phyloP scores from a whole-genome alignment of 1,284 basidiomycete species.

The Fomitopsis pinicola region DNA sequence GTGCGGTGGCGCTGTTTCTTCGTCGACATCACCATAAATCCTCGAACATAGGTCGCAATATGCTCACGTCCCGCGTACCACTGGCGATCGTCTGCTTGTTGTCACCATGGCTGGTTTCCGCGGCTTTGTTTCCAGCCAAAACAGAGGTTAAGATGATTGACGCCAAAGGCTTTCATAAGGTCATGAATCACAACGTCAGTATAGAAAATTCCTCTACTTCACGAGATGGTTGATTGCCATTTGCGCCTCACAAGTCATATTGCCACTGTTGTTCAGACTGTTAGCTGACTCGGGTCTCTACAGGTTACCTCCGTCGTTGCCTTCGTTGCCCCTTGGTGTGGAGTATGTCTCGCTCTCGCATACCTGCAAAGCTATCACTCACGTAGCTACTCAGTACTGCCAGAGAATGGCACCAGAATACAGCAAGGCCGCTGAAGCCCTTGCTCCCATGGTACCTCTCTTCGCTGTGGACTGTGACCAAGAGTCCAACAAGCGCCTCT shows the following conservation, averaged over 20 bases:
- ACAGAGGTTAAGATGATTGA: slow-evolving; percentile 76
- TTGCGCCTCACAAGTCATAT: neutral
- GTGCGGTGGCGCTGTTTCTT: too few species aligned
- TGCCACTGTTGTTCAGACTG: too few species aligned
- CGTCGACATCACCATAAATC: too few species aligned
- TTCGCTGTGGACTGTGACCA: slow-evolving; percentile 92
- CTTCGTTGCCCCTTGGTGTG: slow-evolving; percentile 89
- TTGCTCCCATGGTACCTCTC: slow-evolving; percentile 81
- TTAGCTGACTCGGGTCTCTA: slow-evolving; percentile 3
- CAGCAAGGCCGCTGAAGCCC: slow-evolving; percentile 73
- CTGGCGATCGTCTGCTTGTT: slow-evolving; percentile 26
- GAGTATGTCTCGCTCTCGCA: slow-evolving; percentile 44
- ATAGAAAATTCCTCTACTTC: neutral
- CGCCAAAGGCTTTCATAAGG: slow-evolving; percentile 66
- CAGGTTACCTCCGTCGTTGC: slow-evolving; percentile 79
- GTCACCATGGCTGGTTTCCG: slow-evolving; percentile 54
- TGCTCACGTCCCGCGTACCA: slow-evolving; percentile 27
- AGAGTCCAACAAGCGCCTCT: slow-evolving; percentile 77
- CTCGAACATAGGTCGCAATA: neutral
- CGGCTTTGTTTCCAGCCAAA: slow-evolving; percentile 69
- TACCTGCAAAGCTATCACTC: neutral
- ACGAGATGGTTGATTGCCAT: neutral
- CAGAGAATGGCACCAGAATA: slow-evolving; percentile 85
- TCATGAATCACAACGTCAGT: slow-evolving; percentile 75
- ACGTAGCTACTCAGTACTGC: slow-evolving; percentile 63